Percentiles rank a stretch among this genome's conserved stretches.
Evolutionary conservation across 2,329 filamentous ascomycete species (phyloP).

Genomic region (Beauveria scarabaeidicola): DNA sequence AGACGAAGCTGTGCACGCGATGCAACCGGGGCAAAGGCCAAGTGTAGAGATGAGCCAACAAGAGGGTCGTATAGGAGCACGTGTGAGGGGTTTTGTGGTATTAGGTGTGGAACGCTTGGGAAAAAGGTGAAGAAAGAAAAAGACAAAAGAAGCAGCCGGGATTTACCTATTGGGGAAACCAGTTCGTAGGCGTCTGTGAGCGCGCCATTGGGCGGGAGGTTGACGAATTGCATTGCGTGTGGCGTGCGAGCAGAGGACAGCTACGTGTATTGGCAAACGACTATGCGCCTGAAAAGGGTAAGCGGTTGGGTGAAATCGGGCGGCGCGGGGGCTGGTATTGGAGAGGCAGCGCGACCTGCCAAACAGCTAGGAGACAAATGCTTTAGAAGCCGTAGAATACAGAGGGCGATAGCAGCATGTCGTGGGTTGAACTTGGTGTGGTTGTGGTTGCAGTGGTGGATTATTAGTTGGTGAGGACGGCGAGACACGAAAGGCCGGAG

Average conservation of each 20-base stretch:
- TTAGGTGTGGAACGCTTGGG: not conserved
- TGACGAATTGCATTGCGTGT: not conserved
- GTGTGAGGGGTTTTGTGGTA: not conserved
- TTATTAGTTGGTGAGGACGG: not conserved
- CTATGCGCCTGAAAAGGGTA: not conserved
- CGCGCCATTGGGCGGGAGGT: not conserved
- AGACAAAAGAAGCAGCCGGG: not conserved
- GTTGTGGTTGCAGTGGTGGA: not conserved
- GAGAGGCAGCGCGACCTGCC: not conserved
- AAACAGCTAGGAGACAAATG: not conserved
- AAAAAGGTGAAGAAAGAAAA: not conserved
- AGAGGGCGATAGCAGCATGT: not conserved
- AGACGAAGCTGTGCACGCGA: slow-evolving; percentile 1
- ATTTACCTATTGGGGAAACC: slow-evolving; percentile 8
- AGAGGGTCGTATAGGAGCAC: not conserved
- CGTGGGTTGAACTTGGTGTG: too few relatives aligned
- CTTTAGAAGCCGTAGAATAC: not conserved
- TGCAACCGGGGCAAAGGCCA: not conserved
- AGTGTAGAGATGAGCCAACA: not conserved
- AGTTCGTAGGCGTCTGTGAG: not conserved
- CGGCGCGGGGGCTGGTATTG: not conserved
- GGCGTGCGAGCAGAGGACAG: not conserved
- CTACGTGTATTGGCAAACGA: not conserved
- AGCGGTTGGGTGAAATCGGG: not conserved
- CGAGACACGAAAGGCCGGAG: not conserved